These are phyloP conservation scores for cucumber (Cucumis sativus) DNA, from an alignment of 306 rosid genomes.

Conservation along the genomic window Cucumber_9930_V3 NC_026656.2:13438501-13439000, in stretches of 20 bases:
- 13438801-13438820: conserved; percentile 5
- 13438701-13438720: neutral
- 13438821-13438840: conserved; percentile 66
- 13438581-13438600: neutral
- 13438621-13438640: neutral
- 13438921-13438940: conserved; percentile 67
- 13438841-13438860: conserved; percentile 61
- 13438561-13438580: neutral
- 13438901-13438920: conserved; percentile 41
- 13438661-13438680: neutral
- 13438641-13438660: neutral
- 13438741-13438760: neutral
- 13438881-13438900: conserved; percentile 62
- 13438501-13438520: neutral
- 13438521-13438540: neutral
- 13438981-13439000: conserved; percentile 80
- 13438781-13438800: neutral
- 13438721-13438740: neutral
- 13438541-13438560: neutral
- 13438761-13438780: neutral
- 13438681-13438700: neutral
- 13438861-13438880: conserved; percentile 55
- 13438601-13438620: neutral
- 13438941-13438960: conserved; percentile 77
- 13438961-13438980: conserved; percentile 83